phyloP scores from a whole-genome alignment of 2,329 filamentous ascomycete species.

The Hypoxylon sp. region DNA sequence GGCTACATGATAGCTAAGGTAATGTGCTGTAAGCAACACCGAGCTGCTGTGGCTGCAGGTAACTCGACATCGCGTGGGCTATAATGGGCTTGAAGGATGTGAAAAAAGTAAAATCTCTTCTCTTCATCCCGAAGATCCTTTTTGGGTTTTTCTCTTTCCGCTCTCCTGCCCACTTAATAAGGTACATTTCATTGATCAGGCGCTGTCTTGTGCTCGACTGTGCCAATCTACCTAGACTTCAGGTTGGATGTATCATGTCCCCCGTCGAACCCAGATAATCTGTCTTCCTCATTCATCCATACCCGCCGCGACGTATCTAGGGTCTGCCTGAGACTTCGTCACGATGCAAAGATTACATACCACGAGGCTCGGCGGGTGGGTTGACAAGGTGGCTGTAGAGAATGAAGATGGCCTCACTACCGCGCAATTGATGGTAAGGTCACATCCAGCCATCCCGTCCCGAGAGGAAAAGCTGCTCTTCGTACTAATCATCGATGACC shows the following conservation, averaged over 20 bases:
- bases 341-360: constrained; percentile 47
- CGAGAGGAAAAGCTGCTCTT: background rate
- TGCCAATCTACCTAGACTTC: constrained; percentile 24
- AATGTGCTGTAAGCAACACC: too few species aligned
- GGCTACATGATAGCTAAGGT: too few species aligned
- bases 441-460: constrained; percentile 8
- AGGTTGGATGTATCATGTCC: constrained; percentile 11
- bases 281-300: constrained; percentile 1
- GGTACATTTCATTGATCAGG: background rate
- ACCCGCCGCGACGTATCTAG: background rate
- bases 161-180: constrained; percentile 1
- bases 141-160: constrained; percentile 1
- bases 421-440: constrained; percentile 76
- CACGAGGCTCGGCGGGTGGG: constrained; percentile 53
- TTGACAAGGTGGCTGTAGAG: constrained; percentile 73
- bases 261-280: constrained; percentile 18
- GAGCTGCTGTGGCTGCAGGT: too few species aligned
- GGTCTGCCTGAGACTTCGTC: constrained; percentile 6
- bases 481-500: constrained; percentile 32
- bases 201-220: constrained; percentile 1
- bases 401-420: constrained; percentile 78
- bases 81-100: constrained; percentile 18
- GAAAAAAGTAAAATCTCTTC: constrained; percentile 17
- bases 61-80: background rate
- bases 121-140: background rate